Evolutionary conservation across 805 yeast genomes (phyloP), one percentile per base, ranked within the genome.

Genomic region (Myxozyma monticola): DNA sequence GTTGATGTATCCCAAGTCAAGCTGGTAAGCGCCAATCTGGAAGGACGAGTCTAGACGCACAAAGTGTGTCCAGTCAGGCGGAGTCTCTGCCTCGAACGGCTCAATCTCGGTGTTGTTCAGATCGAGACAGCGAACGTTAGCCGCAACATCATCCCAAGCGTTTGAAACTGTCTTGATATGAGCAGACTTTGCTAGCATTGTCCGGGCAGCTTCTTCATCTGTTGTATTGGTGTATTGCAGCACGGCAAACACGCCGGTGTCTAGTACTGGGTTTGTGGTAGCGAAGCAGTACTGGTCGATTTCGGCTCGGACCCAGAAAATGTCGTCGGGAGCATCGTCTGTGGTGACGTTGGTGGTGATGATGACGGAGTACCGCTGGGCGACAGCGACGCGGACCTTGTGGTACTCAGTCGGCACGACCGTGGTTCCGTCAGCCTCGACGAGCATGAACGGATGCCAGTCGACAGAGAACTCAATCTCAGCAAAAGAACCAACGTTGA

Each of bases 331-430:
- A 59, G 62, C 48, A 37, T 47, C 49, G 9, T 36, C 25, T 2
- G 34, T 14, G 15, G 53, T 28, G 6, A 48, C 50, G 66, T 85
- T 54, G 25, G 93, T 77, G 33, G 74, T 76, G 15, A 88, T 69
- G 55, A 88, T 69, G 1, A 87, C 84, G 34, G 87, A 75, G 64
- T 84, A 79, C 63, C 97, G 74, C 70, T 90, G 96, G 8, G 91
- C 96, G 18, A 85, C 88, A 0, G 91, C 76, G 3, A 69, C 49
- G 6, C 63, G 56, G 1, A 67, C 53, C 22, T 56, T 61, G 20
- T 61, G 60, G 10, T 62, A 54, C 1, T 39, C 45, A 4, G 59
- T 21, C 0, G 70, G 69, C 43, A 51, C 53, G 2, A 62, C 52
- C 8, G 51, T 48, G 5, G 63, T 59, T 1, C 71, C 69, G 33